These are phyloP conservation scores for Sphagnum magellanicum DNA, from an alignment of 228 moss, liverwort and hornwort species.

Conservation along the genomic window DNA sequence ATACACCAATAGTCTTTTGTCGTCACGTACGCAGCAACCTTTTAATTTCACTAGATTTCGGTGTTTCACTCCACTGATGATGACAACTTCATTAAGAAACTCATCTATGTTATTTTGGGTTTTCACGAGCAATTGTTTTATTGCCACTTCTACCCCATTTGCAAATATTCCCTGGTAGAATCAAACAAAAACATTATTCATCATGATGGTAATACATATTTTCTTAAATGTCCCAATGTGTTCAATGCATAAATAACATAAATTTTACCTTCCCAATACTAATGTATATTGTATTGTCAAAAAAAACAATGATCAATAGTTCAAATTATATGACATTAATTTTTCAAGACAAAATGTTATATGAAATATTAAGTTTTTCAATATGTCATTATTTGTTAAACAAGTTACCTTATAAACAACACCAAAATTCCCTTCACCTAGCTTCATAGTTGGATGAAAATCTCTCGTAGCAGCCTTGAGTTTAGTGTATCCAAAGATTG, in stretches of 20 bases:
- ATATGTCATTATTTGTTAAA: not conserved
- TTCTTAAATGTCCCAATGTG: not conserved
- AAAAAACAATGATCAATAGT: not conserved
- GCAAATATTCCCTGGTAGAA: conserved; percentile 32
- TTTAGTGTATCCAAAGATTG: conserved; percentile 44
- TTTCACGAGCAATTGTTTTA: conserved; percentile 58
- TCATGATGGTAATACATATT: not conserved
- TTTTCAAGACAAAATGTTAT: too few species aligned
- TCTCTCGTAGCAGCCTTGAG: conserved; percentile 42
- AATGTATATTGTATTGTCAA: not conserved
- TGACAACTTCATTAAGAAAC: conserved; percentile 66
- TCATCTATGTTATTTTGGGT: conserved; percentile 52
- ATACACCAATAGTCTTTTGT: conserved; percentile 57
- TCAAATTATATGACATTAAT: too few species aligned
- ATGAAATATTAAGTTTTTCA: too few species aligned
- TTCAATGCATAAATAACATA: too few species aligned
- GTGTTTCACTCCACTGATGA: conserved; percentile 63
- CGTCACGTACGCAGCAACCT: conserved; percentile 59
- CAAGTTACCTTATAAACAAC: conserved; percentile 59
- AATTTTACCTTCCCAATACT: not conserved
- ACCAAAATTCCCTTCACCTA: conserved; percentile 64
- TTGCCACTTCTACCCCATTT: conserved; percentile 49
- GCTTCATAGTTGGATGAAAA: conserved; percentile 43
- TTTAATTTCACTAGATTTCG: conserved; percentile 70
- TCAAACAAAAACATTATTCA: not conserved